phyloP scores from a whole-genome alignment of 352 stramenopile genomes.

The Peronospora farinosa region DNA sequence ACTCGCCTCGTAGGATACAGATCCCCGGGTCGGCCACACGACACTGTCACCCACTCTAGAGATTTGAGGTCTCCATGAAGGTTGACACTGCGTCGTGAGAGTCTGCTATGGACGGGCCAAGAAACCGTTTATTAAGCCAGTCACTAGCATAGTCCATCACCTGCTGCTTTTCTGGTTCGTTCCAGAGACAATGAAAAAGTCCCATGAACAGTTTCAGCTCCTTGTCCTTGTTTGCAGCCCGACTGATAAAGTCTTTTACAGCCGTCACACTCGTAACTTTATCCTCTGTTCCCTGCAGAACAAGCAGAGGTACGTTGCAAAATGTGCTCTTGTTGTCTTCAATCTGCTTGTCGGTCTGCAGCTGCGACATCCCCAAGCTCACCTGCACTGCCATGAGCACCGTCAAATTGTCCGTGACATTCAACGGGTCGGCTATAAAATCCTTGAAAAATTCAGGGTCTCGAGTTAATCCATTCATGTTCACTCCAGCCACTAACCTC shows the following conservation, averaged over 20 bases:
- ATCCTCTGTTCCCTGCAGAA: slow-evolving; percentile 44
- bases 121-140: slow-evolving; percentile 44
- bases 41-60: slow-evolving; percentile 9
- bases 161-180: slow-evolving; percentile 51
- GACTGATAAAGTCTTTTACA: slow-evolving; percentile 40
- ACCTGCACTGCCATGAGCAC: slow-evolving; percentile 39
- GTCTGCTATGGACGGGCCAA: not conserved
- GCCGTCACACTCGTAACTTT: slow-evolving; percentile 44
- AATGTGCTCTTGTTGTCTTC: slow-evolving; percentile 26
- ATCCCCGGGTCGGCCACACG: not conserved
- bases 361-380: slow-evolving; percentile 28
- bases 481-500: slow-evolving; percentile 48
- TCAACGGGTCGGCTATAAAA: slow-evolving; percentile 51
- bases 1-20: not conserved
- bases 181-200: slow-evolving; percentile 50
- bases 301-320: slow-evolving; percentile 25
- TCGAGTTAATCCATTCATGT: slow-evolving; percentile 29
- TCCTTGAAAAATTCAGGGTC: slow-evolving; percentile 42
- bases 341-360: slow-evolving; percentile 31
- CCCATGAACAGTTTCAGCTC: slow-evolving; percentile 48
- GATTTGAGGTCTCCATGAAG: slow-evolving; percentile 18
- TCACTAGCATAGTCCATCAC: slow-evolving; percentile 35
- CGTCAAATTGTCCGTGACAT: slow-evolving; percentile 37
- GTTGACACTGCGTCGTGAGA: not conserved
- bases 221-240: slow-evolving; percentile 45